A percentile compares a stretch with the other conserved stretches of the same genome.
Conservation (phyloP, 208 protist genomes). For the Herpetomonas samuelpessoai region DNA sequence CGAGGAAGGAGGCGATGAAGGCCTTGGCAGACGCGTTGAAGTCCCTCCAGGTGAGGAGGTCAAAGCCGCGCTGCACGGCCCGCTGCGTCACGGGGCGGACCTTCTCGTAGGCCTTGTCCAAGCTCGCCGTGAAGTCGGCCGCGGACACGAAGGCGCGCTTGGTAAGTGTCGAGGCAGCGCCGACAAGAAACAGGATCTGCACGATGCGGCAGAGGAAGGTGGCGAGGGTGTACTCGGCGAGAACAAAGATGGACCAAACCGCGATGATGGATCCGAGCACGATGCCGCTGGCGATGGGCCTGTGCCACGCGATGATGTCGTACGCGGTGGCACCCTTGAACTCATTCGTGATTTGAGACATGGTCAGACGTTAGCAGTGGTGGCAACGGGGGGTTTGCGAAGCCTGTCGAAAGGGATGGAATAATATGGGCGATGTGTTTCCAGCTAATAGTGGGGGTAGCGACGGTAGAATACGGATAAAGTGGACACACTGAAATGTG, state of each 20-base stretch:
- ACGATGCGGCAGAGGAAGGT: conserved; percentile 67
- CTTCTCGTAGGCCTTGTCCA: conserved; percentile 53
- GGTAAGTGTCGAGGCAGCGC: conserved; percentile 30
- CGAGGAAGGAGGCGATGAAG: conserved; percentile 36
- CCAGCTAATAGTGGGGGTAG: too few species aligned
- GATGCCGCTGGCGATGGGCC: conserved; percentile 50
- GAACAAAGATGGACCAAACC: conserved; percentile 56
- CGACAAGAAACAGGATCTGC: conserved; percentile 34
- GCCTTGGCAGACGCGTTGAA: conserved; percentile 38
- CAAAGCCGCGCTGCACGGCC: conserved; percentile 21
- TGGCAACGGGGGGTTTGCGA: too few species aligned
- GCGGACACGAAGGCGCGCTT: conserved; percentile 28
- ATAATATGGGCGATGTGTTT: too few species aligned
- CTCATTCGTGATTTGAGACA: conserved; percentile 20
- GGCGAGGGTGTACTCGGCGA: conserved; percentile 69
- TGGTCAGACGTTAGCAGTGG: too few species aligned
- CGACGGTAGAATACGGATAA: too few species aligned
- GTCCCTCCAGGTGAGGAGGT: conserved; percentile 68
- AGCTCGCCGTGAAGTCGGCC: conserved; percentile 34
- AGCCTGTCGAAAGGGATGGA: too few species aligned
- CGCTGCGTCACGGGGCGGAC: conserved; percentile 36
- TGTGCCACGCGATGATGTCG: conserved; percentile 69
- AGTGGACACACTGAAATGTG: too few species aligned
- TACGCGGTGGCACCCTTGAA: conserved; percentile 40
- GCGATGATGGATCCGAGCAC: conserved; percentile 31